Evolutionary conservation across 23 red algal genomes (phyloP), one percentile per base, ranked within the genome.

Genomic region (Cyanidioschyzon merolae): DNA sequence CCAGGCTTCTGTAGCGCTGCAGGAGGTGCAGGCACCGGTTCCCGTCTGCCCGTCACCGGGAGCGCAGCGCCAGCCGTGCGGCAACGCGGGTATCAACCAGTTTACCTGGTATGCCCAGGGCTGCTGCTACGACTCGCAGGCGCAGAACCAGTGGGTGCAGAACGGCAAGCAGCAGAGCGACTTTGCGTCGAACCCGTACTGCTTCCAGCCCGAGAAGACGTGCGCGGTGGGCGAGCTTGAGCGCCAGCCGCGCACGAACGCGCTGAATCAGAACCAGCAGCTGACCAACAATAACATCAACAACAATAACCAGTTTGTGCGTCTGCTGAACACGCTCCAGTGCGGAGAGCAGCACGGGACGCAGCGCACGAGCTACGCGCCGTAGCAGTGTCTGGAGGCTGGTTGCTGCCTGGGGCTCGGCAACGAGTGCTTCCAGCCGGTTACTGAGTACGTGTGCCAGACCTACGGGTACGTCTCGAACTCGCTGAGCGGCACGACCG

Each of bases 121-220:
- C 3, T 71, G 63, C 63, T 71, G 63, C 63, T 71, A 71, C 63
- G 63, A 71, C 63, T 25, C 63, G 63, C 21, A 25, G n/a, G n/a
- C 7, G n/a, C n/a, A 71, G 63, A 35, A 32, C n/a, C n/a, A 35
- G 63, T 71, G 63, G 63, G n/a, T 25, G 21, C 63, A 32, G 63
- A 35, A 32, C 30, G 63, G 63, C 32, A 35, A 35, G 63, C 63
- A 25, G 21, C n/a, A 3, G 63, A 35, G 21, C n/a, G 63, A 35
- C 63, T 71, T 71, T 35, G n/a, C n/a, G 32, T 3, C 21, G n/a
- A 27, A 71, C 32, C 63, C 63, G 32, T 71, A 71, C 63, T 71
- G 63, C 30, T 71, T 32, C 63, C 63, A 71, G 32, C n/a, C 63
- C n/a, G 63, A 71, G 63, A 25, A 71, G n/a, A 71, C 63, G n/a